Conservation (phyloP, 2,329 filamentous ascomycete species). For the Stemphylium vesicarium region DNA sequence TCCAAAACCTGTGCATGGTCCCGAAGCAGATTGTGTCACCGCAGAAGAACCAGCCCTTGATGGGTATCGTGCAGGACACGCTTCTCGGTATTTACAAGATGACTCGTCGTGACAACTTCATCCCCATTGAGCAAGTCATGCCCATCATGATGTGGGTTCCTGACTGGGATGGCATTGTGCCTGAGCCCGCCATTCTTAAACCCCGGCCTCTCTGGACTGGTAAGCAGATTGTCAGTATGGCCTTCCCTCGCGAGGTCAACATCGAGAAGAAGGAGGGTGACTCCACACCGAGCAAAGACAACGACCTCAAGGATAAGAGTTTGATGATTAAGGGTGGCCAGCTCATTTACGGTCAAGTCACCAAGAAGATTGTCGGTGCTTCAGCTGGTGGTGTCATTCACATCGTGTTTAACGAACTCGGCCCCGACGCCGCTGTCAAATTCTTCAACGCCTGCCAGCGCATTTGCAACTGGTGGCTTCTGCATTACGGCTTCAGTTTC, state of each 20-base stretch:
- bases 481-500: constrained; percentile 96
- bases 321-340: constrained; percentile 85
- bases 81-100: constrained; percentile 97
- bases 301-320: constrained; percentile 78
- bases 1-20: constrained; percentile 95
- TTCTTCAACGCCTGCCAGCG: constrained; percentile 97
- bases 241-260: constrained; percentile 86
- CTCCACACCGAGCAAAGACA: constrained; percentile 54
- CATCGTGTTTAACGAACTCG: constrained; percentile 94
- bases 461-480: constrained; percentile 95
- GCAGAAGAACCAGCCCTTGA: constrained; percentile 93
- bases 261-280: constrained; percentile 66
- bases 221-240: constrained; percentile 95
- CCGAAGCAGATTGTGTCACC: constrained; percentile 98
- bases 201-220: constrained; percentile 94
- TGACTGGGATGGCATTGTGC: constrained; percentile 94
- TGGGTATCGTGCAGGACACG: constrained; percentile 99
- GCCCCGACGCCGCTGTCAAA: constrained; percentile 81
- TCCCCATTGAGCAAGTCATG: constrained; percentile 92
- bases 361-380: constrained; percentile 94
- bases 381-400: constrained; percentile 90
- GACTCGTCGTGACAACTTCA: constrained; percentile 87
- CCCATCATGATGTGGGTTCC: constrained; percentile 97
- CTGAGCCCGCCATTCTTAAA: constrained; percentile 91
- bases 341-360: constrained; percentile 86